Base-by-base conservation (phyloP, 805 yeast species). In the Candida sithepensis region DNA sequence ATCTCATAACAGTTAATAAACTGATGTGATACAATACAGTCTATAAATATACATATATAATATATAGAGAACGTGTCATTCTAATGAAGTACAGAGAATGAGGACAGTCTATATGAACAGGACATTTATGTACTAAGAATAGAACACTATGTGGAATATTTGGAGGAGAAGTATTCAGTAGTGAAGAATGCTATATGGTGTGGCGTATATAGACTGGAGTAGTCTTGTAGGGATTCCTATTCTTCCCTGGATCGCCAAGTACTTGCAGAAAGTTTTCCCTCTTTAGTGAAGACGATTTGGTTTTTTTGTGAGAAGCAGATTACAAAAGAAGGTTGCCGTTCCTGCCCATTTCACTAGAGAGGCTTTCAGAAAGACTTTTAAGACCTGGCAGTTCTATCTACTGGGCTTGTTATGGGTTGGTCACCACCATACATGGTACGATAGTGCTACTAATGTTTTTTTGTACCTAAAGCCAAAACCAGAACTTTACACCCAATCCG, bases 221-320 rank as follows among this genome's bases (percentile, higher is more conserved):
- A 34, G 78, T 70, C 1, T 42, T 73, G 20, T 71, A 71, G 48
- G 73, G 78, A 1, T 56, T 74, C 60, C 51, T 69, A 40, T 68
- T 65, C 13, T 68, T 68, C 49, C 79, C 80, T 32, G 72, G 73
- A 53, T 70, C 76, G 5, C 79, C 80, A 4, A 65, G 70, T 10
- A 69, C 74, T 4, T 68, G 72, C 14, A 66, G 63, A 26, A 68
- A 73, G 16, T 55, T 41, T 67, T 73, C 69, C 64, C 38, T 64
- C 3, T 70, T 75, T 48, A 63, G 61, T 3, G 71, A 71, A 39
- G 64, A 64, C 26, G 81, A 77, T 47, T 66, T 66, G 51, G 47
- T 67, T 24, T n/a, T n/a, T 71, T 77, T 36, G 81, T 78, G 0
- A 60, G 74, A 47, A 79, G 74, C 52, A 67, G 82, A 60, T 59